A percentile compares a stretch with the other conserved stretches of the same genome.
These are phyloP conservation scores for Pholiota molesta DNA, from an alignment of 768 basidiomycete species.

Conservation along the genomic window DNA sequence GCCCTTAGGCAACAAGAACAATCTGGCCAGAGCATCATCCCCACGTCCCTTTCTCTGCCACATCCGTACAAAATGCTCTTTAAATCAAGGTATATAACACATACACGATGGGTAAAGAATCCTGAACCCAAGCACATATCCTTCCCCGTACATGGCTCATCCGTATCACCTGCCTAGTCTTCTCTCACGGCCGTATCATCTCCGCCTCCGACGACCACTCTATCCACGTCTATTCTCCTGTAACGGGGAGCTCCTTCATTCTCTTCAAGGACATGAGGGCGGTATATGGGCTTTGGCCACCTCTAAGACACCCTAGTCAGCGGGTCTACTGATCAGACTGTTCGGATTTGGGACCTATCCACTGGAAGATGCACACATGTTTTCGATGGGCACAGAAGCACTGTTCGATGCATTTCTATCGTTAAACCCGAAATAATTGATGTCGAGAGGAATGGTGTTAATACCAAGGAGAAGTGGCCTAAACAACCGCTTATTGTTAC, in stretches of 20 bases:
- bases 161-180: constrained; percentile 94
- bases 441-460: constrained; percentile 65
- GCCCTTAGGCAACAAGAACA: constrained; percentile 54
- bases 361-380: constrained; percentile 86
- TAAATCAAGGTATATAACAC: constrained; percentile 84
- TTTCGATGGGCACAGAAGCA: constrained; percentile 95
- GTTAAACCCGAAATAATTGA: constrained; percentile 91
- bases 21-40: constrained; percentile 32
- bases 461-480: constrained; percentile 70
- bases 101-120: constrained; percentile 78
- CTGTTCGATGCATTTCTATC: constrained; percentile 93
- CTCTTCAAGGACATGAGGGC: constrained; percentile 89
- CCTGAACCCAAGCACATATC: constrained; percentile 74
- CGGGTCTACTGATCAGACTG: constrained; percentile 92
- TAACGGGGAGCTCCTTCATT: constrained; percentile 75
- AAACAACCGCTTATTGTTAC: constrained; percentile 74
- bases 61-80: constrained; percentile 93
- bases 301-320: constrained; percentile 87
- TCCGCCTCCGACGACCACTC: constrained; percentile 97
- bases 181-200: constrained; percentile 94
- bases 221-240: constrained; percentile 92
- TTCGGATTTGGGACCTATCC: constrained; percentile 87
- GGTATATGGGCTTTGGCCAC: constrained; percentile 97
- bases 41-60: constrained; percentile 63
- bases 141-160: constrained; percentile 86